A percentile compares a stretch with the other conserved stretches of the same genome.
These are phyloP conservation scores for Solanum pennellii DNA, from an alignment of 257 asterid genomes.

Conservation along the genomic window DNA sequence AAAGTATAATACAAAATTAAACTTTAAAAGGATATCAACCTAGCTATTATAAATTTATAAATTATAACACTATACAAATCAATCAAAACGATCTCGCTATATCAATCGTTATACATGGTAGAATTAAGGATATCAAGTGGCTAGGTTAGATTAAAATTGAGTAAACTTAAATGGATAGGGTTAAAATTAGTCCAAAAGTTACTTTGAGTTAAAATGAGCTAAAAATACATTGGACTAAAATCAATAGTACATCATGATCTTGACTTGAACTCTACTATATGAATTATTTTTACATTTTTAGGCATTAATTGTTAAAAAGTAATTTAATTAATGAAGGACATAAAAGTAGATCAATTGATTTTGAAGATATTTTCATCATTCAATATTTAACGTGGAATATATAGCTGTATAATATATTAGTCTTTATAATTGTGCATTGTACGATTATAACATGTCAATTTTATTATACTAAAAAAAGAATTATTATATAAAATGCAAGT, in stretches of 20 bases:
- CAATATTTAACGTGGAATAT: neutral
- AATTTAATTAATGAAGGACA: neutral
- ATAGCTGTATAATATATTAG: neutral
- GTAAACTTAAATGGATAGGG: neutral
- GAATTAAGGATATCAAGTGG: neutral
- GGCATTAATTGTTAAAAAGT: neutral
- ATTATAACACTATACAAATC: neutral
- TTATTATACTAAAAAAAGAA: neutral
- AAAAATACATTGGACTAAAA: neutral
- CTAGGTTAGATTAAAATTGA: neutral
- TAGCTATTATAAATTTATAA: neutral
- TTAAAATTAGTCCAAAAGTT: too few species aligned
- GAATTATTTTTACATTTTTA: neutral
- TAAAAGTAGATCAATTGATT: neutral
- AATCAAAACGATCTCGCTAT: neutral
- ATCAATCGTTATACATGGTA: too few species aligned
- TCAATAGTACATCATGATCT: neutral
- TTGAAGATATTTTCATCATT: neutral
- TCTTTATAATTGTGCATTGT: neutral
- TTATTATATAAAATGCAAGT: neutral
- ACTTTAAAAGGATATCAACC: neutral
- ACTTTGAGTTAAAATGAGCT: neutral
- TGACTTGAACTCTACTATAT: neutral
- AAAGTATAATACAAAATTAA: neutral
- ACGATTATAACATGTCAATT: neutral